A percentile compares a stretch with the other conserved stretches of the same genome.
phyloP scores from a whole-genome alignment of 345 rosid genomes.

The Salix exigua region DNA sequence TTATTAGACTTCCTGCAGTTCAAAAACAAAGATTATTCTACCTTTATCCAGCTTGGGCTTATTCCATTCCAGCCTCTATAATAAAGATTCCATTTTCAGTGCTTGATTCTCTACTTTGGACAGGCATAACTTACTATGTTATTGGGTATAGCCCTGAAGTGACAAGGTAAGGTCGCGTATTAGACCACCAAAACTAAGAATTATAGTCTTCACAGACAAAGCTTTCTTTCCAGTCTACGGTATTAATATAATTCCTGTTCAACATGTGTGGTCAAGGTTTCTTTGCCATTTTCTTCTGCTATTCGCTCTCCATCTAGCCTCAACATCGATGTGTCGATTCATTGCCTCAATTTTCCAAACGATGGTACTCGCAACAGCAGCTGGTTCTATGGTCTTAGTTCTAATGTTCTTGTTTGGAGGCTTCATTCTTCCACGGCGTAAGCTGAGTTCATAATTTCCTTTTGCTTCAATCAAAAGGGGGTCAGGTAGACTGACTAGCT shows the following conservation, averaged over 20 bases:
- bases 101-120: conserved; percentile 40
- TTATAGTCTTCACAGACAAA: background rate
- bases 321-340: background rate
- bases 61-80: conserved; percentile 41
- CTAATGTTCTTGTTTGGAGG: background rate
- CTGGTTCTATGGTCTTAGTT: background rate
- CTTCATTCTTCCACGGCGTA: background rate
- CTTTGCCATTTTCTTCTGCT: background rate
- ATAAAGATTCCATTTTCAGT: conserved; percentile 42
- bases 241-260: background rate
- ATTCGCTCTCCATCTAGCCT: background rate
- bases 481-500: background rate
- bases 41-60: conserved; percentile 54
- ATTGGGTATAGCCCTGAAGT: conserved; percentile 49
- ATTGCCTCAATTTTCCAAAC: background rate
- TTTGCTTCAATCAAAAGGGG: background rate
- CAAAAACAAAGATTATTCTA: conserved; percentile 42
- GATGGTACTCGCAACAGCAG: background rate
- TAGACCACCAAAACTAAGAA: background rate
- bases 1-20: conserved; percentile 39
- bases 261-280: background rate
- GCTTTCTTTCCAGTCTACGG: background rate
- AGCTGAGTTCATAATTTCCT: background rate
- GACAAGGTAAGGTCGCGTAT: conserved; percentile 26
- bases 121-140: conserved; percentile 41